phyloP scores from a whole-genome alignment of 805 yeast genomes.

The Blastobotrys attinorum region DNA sequence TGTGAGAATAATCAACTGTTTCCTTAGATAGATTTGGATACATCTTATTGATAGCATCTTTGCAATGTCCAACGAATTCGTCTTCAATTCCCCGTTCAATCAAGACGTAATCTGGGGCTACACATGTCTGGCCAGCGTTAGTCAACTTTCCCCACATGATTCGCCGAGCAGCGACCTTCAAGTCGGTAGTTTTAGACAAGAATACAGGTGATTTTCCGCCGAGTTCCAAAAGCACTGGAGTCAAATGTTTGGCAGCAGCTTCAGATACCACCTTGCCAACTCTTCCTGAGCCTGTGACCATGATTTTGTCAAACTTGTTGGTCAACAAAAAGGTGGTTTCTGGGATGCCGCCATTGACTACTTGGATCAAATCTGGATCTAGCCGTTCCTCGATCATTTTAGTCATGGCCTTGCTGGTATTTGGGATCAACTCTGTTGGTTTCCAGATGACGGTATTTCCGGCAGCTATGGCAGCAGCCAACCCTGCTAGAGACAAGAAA shows the following conservation, averaged over 20 bases:
- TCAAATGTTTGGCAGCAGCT: slow-evolving; percentile 77
- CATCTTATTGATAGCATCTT: slow-evolving; percentile 36
- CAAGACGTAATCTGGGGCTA: slow-evolving; percentile 75
- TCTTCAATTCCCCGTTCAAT: slow-evolving; percentile 54
- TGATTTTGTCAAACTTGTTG: slow-evolving; percentile 68
- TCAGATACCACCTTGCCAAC: slow-evolving; percentile 73
- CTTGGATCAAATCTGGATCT: slow-evolving; percentile 47
- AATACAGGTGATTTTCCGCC: slow-evolving; percentile 92
- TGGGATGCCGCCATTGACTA: slow-evolving; percentile 65
- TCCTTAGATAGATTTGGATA: slow-evolving; percentile 27
- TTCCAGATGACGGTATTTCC: slow-evolving; percentile 77
- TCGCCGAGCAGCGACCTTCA: slow-evolving; percentile 45
- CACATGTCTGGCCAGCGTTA: slow-evolving; percentile 88
- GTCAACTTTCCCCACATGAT: slow-evolving; percentile 69
- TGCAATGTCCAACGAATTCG: slow-evolving; percentile 38
- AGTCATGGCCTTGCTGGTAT: slow-evolving; percentile 49
- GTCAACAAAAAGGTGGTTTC: slow-evolving; percentile 55
- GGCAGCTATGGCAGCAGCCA: slow-evolving; percentile 74
- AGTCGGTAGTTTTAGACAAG: slow-evolving; percentile 42
- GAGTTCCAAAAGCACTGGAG: slow-evolving; percentile 74
- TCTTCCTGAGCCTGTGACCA: slow-evolving; percentile 72
- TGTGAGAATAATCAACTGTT: slow-evolving; percentile 44
- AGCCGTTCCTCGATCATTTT: slow-evolving; percentile 44
- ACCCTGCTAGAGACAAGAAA: slow-evolving; percentile 51
- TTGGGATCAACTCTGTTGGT: slow-evolving; percentile 67